Percentiles rank a stretch among this genome's conserved stretches.
Evolutionary conservation across 352 stramenopile genomes (phyloP).

Genomic region (Pythium aphanidermatum): DNA sequence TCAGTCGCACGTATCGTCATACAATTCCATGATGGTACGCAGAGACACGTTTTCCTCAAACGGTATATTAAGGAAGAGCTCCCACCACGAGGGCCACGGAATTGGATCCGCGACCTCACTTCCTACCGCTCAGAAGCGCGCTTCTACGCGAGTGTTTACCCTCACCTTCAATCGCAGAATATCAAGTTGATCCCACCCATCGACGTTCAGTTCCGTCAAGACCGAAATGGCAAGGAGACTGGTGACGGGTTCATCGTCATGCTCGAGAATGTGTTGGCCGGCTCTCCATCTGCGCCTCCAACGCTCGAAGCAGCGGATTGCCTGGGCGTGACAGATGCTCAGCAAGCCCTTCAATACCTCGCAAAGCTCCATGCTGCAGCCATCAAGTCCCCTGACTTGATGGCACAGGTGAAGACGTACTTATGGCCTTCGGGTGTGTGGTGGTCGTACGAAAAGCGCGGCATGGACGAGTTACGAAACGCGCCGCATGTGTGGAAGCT

Average conservation of each 20-base stretch:
- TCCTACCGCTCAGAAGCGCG: constrained; percentile 55
- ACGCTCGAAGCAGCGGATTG: constrained; percentile 32
- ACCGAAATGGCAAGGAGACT: constrained; percentile 15
- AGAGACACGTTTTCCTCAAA: constrained; percentile 52
- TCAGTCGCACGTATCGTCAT: constrained; percentile 34
- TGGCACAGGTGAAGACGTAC: constrained; percentile 19
- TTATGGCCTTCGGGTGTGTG: constrained; percentile 43
- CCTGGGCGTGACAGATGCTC: constrained; percentile 28
- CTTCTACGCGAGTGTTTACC: constrained; percentile 51
- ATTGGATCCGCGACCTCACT: constrained; percentile 52
- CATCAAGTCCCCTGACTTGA: constrained; percentile 18
- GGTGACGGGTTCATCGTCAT: constrained; percentile 47
- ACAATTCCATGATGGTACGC: constrained; percentile 9
- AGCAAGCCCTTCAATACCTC: constrained; percentile 40
- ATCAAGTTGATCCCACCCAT: constrained; percentile 44
- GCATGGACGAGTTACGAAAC: constrained; percentile 31
- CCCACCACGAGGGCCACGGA: constrained; percentile 24
- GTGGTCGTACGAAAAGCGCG: constrained; percentile 61
- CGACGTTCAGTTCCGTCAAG: constrained; percentile 35
- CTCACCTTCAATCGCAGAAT: constrained; percentile 16
- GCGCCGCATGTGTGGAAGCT: constrained; percentile 33
- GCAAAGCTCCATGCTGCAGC: constrained; percentile 37
- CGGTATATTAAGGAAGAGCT: constrained; percentile 52
- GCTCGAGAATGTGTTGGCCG: constrained; percentile 36
- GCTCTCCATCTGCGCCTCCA: not conserved